Evolutionary conservation across 345 rosid genomes (phyloP), one percentile per base, ranked within the genome.

Genomic region (Bruguiera gymnorhiza): DNA sequence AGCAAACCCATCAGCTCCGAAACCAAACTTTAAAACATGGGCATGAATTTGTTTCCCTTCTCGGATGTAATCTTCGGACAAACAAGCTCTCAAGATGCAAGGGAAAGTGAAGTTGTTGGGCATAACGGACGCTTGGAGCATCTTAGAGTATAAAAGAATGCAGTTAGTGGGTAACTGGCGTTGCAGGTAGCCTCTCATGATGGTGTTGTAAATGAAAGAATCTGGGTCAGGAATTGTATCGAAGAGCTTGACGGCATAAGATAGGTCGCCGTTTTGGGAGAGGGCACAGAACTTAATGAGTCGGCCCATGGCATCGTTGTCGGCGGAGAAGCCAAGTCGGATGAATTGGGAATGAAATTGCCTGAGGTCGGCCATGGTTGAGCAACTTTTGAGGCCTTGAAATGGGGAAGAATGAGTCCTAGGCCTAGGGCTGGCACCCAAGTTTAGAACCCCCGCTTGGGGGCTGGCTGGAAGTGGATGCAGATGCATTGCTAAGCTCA

Each of bases 81-180:
- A 79, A 71, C 83, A 78, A 23, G 85, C 85, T 67, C 81, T 65
- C 24, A 80, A 52, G 30, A 82, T 70, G 73, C 73, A 30, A 20
- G 86, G 86, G 50, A 82, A 84, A 43, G 83, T 84, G 69, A 82
- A 84, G 56, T 65, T 36, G 56, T 77, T 79, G 63, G 83, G 85
- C 1, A 13, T 0, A 51, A 73, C 76, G 43, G 65, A 77, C 50
- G 71, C 60, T 54, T 62, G 71, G 76, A 84, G 63, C 82, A 79
- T 67, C 13, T 56, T 73, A 27, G 68, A 64, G 74, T 84, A 81
- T 24, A 84, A 21, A 52, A 79, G 54, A 63, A 81, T 30, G 75
- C 71, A 76, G 54, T 59, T n/a, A 21, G 43, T 13, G 65, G 78
- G 78, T 20, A 60, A 53, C 0, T 65, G 68, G 63, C 31, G 23